Evolutionary conservation across 1,139 yeast species (phyloP), one percentile per base, ranked within the genome.

Genomic region (Hemisphaericaspora xylofermentans): DNA sequence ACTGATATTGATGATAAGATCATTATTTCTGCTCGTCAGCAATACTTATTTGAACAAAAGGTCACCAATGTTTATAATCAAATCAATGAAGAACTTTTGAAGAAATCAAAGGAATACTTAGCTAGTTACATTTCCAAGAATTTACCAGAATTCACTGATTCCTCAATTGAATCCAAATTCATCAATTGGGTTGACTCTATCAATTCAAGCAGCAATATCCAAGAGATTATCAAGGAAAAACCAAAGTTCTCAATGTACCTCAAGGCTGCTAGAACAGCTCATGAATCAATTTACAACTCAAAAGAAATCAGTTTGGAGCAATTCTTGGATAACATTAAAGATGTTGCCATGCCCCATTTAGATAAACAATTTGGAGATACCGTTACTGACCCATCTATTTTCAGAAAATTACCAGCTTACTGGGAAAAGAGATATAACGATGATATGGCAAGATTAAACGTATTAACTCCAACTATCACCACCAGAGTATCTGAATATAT

Each of bases 1-100:
- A 93, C 99, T 15, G 98, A 93, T 63, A 89, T 93, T 46, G 99
- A 93, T 62, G 99, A 93, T 63, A 93, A 93, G 67, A 93, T 93
- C 64, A 93, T 93, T 55, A 70, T 93, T 34, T 85, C 96, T 43
- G 98, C 97, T 6, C 83, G 99, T 60, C 98, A 93, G 58, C 83
- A 80, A 53, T 82, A 84, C 60, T 68, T 93, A 36, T 91, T 85
- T 57, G 85, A 85, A 35, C 63, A 64, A 43, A 68, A 83, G 48
- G 78, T 78, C 51, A 56, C 66, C 8, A 55, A 56, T 26, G 59
- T 63, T n/a, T 56, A 60, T 46, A 54, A 55, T 0, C 48, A 53
- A 6, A 55, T 80, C 4, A 53, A 66, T n/a, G 51, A 52, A 0
- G 72, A 66, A 3, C 67, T 82, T 37, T 35, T 70, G 2, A 53